These are phyloP conservation scores for Talaromyces stipitatus DNA, from an alignment of 495 filamentous ascomycete genomes.

Conservation along the genomic window DNA sequence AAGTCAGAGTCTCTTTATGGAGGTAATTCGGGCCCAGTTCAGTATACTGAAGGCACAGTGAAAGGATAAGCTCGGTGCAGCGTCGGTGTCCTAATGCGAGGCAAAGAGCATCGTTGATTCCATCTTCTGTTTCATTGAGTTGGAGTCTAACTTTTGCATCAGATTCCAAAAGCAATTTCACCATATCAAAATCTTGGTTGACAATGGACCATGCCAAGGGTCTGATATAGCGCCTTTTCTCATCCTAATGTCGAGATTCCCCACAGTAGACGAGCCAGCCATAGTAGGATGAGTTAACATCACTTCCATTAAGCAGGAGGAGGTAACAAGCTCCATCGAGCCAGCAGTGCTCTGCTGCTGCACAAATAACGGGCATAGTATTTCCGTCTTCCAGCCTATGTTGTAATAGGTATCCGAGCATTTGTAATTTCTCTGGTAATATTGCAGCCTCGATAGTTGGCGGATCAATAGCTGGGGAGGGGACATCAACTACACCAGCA, in stretches of 20 bases:
- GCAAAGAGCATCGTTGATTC: background rate
- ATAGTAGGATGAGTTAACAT: background rate
- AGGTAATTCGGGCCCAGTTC: background rate
- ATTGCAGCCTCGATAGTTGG: background rate
- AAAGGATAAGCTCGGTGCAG: background rate
- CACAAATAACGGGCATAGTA: background rate
- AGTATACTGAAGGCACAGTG: background rate
- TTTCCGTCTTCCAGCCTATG: background rate
- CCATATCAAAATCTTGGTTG: background rate
- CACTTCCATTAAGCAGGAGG: background rate
- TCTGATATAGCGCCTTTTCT: too few species aligned
- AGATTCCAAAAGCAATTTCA: background rate
- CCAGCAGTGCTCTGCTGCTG: background rate
- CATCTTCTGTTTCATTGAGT: background rate
- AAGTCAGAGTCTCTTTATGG: background rate
- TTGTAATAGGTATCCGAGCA: background rate
- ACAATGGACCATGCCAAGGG: background rate
- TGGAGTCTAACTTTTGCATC: background rate
- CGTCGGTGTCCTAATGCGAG: background rate
- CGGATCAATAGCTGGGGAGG: background rate
- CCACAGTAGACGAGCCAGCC: too few species aligned
- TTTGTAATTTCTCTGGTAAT: background rate
- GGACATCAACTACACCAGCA: background rate
- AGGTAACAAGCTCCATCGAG: background rate
- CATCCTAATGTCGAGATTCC: too few species aligned